Evolutionary conservation across 2,329 filamentous ascomycete species (phyloP), one percentile per base, ranked within the genome.

Genomic region (Ciborinia camelliae): DNA sequence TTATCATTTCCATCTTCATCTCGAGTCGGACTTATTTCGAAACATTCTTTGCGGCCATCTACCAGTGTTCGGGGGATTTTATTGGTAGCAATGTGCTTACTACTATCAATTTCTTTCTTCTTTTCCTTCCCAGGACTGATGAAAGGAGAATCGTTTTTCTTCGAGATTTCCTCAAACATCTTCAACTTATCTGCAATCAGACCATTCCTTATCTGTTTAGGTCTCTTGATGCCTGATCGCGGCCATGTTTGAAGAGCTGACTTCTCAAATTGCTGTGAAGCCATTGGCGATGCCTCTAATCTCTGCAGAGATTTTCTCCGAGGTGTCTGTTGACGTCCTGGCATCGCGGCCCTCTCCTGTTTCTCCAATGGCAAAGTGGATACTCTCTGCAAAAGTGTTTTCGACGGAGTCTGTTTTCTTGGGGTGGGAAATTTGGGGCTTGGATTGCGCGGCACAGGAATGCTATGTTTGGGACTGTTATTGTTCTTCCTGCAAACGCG

Each of bases 151-250:
- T 60, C 10, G 35, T 26, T 20, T 28, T 54, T 28, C 39, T 62
- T 62, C 14, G 39, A 32, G 1, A 63, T 65, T 1, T 41, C 60
- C 51, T 73, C 72, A 41, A 73, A 74, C 1, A 71, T 63, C 32
- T 69, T 71, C 14, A 74, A 61, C 51, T 66, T 71, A 30, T 74
- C 72, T 23, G 53, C 69, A 43, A 74, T 70, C 9, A 59, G n/a
- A 12, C 66, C 64, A 45, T 65, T 70, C 20, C 61, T 68, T 26
- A 53, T n/a, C 35, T 32, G 47, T 32, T 53, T 66, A 15, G 57
- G 54, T 55, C 39, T 62, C 30, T 4, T 35, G 0, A 48, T 20
- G 0, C 35, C 53, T 5, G 41, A 47, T 32, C 55, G 55, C 14
- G 55, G 55, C 55, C 55, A 59, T 6, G 55, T 59, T 4, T 59